phyloP scores from a whole-genome alignment of 2,329 filamentous ascomycete species.

The Rachicladosporium sp. region DNA sequence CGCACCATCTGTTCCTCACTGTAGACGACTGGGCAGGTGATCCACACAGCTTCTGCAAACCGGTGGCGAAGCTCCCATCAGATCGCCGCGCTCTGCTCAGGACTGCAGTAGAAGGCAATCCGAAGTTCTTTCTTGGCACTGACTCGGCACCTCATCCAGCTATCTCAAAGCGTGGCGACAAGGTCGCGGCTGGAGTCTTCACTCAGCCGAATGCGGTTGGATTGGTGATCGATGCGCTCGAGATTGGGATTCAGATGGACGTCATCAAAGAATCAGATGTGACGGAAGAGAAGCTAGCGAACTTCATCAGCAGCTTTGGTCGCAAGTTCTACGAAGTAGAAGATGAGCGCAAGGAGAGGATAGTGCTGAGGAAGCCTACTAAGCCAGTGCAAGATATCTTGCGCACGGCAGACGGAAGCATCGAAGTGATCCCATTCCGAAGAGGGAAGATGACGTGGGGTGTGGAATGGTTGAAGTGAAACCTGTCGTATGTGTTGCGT shows the following conservation, averaged over 20 bases:
- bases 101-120: conserved; percentile 45
- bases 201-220: conserved; percentile 61
- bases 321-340: conserved; percentile 45
- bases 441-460: conserved; percentile 50
- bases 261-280: conserved; percentile 43
- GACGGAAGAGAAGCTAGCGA: conserved; percentile 41
- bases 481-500: no score
- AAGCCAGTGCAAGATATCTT: conserved; percentile 44
- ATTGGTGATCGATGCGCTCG: conserved; percentile 52
- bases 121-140: conserved; percentile 64
- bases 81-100: conserved; percentile 62
- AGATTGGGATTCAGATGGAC: conserved; percentile 47
- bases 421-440: conserved; percentile 55
- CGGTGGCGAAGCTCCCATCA: conserved; percentile 50
- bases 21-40: conserved; percentile 59
- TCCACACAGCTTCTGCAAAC: conserved; percentile 71
- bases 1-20: conserved; percentile 72
- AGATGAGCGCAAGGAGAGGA: conserved; percentile 35
- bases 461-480: conserved; percentile 28
- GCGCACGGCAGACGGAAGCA: conserved; percentile 36
- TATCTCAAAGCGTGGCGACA: conserved; percentile 45
- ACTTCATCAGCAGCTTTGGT: conserved; percentile 46
- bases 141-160: conserved; percentile 60
- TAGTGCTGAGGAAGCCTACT: conserved; percentile 45
- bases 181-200: conserved; percentile 61